These are phyloP conservation scores for Lepidium aucheri DNA, from an alignment of 345 rosid genomes.

Conservation along the genomic window DNA sequence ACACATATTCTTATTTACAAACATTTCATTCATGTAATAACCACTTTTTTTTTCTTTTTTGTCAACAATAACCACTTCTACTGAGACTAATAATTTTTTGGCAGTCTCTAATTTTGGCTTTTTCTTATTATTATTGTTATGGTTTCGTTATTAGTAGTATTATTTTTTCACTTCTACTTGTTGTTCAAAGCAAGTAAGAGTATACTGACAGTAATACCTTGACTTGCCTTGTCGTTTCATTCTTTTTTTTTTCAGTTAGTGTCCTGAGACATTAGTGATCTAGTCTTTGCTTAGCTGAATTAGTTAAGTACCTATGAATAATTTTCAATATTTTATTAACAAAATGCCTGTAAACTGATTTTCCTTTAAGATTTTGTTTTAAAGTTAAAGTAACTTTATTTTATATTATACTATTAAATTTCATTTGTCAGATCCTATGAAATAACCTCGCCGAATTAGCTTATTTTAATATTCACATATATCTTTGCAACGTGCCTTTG, in stretches of 20 bases:
- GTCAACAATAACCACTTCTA: too few species aligned
- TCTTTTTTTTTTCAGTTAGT: not conserved
- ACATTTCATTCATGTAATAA: too few species aligned
- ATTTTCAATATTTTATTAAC: constrained; percentile 11
- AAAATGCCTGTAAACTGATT: constrained; percentile 19
- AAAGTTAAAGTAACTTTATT: constrained; percentile 5
- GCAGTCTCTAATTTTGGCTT: too few species aligned
- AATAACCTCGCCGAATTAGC: constrained; percentile 24
- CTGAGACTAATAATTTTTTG: too few species aligned
- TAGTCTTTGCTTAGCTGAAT: constrained; percentile 8
- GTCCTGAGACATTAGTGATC: not conserved
- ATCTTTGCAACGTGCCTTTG: constrained; percentile 6
- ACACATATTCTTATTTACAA: too few species aligned
- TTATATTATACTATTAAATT: constrained; percentile 11
- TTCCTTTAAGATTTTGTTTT: constrained; percentile 10
- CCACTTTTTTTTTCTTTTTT: too few species aligned
- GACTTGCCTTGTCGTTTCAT: not conserved
- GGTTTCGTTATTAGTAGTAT: too few species aligned
- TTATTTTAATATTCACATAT: constrained; percentile 11
- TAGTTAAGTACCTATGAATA: constrained; percentile 12
- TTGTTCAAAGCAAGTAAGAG: not conserved
- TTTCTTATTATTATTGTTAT: too few species aligned
- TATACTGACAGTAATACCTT: not conserved
- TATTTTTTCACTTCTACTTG: not conserved
- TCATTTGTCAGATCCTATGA: constrained; percentile 27